A percentile compares a stretch with the other conserved stretches of the same genome.
Conservation (phyloP, 208 protist genomes). For the Leishmania guyanensis region DNA sequence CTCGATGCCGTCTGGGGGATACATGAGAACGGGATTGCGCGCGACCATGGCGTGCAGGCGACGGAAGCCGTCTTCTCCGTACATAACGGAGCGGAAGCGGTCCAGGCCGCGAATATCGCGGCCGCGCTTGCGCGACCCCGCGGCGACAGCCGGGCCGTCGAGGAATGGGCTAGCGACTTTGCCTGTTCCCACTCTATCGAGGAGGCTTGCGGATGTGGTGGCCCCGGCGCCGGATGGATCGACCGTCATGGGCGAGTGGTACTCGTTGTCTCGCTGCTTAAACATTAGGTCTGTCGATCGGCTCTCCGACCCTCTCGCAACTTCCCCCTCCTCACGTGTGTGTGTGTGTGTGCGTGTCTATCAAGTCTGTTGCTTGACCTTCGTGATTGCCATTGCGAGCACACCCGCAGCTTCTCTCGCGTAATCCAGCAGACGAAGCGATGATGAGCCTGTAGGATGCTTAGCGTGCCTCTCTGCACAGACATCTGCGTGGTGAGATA, state of each 20-base stretch:
- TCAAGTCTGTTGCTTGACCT: not conserved
- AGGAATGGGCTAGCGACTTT: not conserved
- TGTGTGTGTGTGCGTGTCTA: not conserved
- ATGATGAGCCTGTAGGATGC: not conserved
- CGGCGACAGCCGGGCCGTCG: slow-evolving; percentile 15
- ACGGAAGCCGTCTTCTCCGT: slow-evolving; percentile 72
- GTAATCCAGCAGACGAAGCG: not conserved
- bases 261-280: slow-evolving; percentile 65
- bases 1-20: slow-evolving; percentile 71
- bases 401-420: not conserved
- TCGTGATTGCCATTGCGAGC: not conserved
- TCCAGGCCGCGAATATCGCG: slow-evolving; percentile 74
- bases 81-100: slow-evolving; percentile 69
- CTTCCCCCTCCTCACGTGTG: not conserved
- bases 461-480: not conserved
- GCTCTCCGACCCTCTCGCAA: not conserved
- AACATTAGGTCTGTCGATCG: slow-evolving; percentile 36
- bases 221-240: slow-evolving; percentile 39
- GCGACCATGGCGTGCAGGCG: slow-evolving; percentile 79
- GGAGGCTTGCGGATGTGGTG: not conserved
- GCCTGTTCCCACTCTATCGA: not conserved
- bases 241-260: slow-evolving; percentile 32
- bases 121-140: slow-evolving; percentile 66
- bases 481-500: not conserved
- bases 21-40: slow-evolving; percentile 80